Evolutionary conservation across 2,329 filamentous ascomycete genomes (phyloP), one percentile per base, ranked within the genome.

Genomic region (Aspergillus sp.): DNA sequence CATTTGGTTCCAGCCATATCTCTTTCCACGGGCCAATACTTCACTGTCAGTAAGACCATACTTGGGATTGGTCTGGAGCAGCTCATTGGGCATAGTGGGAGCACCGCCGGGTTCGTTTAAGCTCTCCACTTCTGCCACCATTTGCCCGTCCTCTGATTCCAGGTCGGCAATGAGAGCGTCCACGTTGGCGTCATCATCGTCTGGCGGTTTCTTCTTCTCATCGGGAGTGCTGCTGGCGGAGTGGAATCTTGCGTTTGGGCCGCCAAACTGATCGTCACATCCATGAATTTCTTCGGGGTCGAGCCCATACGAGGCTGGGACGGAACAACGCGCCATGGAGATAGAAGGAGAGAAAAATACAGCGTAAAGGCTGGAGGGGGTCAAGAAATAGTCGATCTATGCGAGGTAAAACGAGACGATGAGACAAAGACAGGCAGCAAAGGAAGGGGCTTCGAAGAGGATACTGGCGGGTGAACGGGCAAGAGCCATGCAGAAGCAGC

Each of bases 81-180:
- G 70, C 43, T 85, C 78, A 53, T 89, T 81, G 10, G 83, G 75
- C 27, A 85, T 69, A 32, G 72, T 61, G 37, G 75, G 76, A 43
- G 59, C 58, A 44, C 71, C 74, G 25, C 69, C 67, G 17, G 66
- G 60, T 20, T 61, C 64, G 41, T 68, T 69, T 27, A 71, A 63
- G 25, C 71, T 64, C 30, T 70, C 77, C 26, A 77, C 76, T 16
- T 81, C 76, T 15, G 79, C 68, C 12, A 70, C 67, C 33, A 73
- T 71, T 46, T 78, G 75, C 34, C 80, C 83, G 60, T 91, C 84
- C 49, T 85, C 71, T 26, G 80, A 86, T 65, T 91, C 82, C 46
- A 93, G 79, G 51, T 91, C 85, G 59, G 86, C 82, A 47, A 93
- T 93, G 52, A 93, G 71, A 52, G 79, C 77, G 55, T 93, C 83